Evolutionary conservation across 805 yeast genomes (phyloP), one percentile per base, ranked within the genome.

Genomic region (Yamadazyma laniorum): DNA sequence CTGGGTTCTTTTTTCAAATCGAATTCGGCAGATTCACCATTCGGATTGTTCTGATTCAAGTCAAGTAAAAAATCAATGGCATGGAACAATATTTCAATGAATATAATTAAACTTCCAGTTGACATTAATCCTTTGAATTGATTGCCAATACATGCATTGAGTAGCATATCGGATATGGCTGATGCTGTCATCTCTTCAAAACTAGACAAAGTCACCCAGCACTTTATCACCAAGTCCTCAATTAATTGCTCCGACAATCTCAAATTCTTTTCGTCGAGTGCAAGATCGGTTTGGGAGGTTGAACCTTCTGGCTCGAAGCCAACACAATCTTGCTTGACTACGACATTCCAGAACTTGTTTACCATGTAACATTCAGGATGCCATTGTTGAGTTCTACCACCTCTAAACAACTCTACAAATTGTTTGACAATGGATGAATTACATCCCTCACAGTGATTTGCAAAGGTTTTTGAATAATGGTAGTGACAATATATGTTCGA

Each of bases 281-380:
- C 13, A 12, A 29, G 27, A 6, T 25, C 25, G 43, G 40, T 11
- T 16, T 29, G 34, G 16, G 21, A 6, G 9, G 25, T 28, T 9
- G 15, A 12, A 37, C 44, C 14, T 9, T 25, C 15, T 3, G 32
- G 33, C 25, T 55, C 60, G 31, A 62, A 26, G 69, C 90, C 74
- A 18, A 83, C 73, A 6, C 76, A 66, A 35, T 75, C 81, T 0
- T 84, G 73, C 1, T 83, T 74, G 16, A 93, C 69, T 40, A 81
- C 75, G 15, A 90, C 95, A 56, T 88, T 89, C 99, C 99, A 93
- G 54, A 88, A 90, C 60, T 90, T 90, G 67, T 85, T 90, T 33
- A 93, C 95, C 89, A 95, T 95, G 57, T 89, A 93, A 67, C 99
- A 93, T 58, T 95, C 98, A 1, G 97, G 98, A 62, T 93, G 99